Evolutionary conservation across 495 filamentous ascomycete genomes (phyloP).

Genomic region (Penicillium verhagenii): DNA sequence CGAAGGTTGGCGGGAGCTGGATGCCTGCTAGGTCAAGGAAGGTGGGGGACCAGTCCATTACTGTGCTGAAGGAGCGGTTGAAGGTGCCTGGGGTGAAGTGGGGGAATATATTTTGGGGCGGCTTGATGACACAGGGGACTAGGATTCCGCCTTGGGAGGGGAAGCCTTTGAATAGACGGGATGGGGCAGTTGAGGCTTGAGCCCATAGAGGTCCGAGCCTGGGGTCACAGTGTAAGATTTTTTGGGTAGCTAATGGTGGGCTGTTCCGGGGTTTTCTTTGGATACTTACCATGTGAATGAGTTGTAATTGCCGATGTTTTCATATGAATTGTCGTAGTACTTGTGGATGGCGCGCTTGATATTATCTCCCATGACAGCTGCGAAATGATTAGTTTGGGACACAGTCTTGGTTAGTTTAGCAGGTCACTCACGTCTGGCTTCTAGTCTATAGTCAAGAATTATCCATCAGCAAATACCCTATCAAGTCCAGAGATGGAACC

Average conservation of each 20-base stretch:
- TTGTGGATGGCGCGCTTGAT: constrained; percentile 42
- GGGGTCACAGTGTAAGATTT: background rate
- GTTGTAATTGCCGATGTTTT: constrained; percentile 51
- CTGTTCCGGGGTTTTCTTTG: no score
- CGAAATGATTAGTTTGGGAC: background rate
- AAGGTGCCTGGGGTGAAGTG: constrained; percentile 6
- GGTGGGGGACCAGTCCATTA: constrained; percentile 17
- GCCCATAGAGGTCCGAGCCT: constrained; percentile 48
- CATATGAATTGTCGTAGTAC: constrained; percentile 52
- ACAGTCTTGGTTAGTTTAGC: background rate
- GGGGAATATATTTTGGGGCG: constrained; percentile 5
- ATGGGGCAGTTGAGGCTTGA: constrained; percentile 55
- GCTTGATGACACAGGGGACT: constrained; percentile 44
- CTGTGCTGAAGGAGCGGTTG: constrained; percentile 16
- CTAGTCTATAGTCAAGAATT: background rate
- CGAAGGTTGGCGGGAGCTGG: background rate
- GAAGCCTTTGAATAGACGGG: constrained; percentile 50
- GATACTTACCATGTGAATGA: constrained; percentile 52
- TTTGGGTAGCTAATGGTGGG: no score
- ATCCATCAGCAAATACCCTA: constrained; percentile 38
- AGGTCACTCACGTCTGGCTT: constrained; percentile 6
- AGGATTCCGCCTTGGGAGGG: constrained; percentile 52
- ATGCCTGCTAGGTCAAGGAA: constrained; percentile 16
- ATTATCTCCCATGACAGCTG: constrained; percentile 31
- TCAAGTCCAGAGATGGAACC: constrained; percentile 3